Conservation (phyloP, 2,329 filamentous ascomycete species). For the Monilinia polystroma region DNA sequence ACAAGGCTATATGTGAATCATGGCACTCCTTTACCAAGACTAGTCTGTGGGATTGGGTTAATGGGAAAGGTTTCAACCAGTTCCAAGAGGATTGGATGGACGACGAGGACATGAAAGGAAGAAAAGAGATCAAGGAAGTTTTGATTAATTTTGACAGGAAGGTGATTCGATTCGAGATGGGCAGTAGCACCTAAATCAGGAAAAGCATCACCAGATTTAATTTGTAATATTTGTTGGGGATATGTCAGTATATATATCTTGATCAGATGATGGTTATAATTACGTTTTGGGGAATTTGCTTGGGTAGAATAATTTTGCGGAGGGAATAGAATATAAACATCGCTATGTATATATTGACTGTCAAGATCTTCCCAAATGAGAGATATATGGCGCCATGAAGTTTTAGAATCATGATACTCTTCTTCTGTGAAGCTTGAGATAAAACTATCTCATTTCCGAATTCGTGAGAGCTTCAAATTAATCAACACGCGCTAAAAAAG, state of each 20-base stretch:
- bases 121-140: not conserved
- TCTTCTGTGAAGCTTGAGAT: no score
- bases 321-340: no score
- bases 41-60: slow-evolving; percentile 1
- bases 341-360: no score
- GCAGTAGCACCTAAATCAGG: not conserved
- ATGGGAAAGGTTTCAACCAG: not conserved
- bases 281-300: not conserved
- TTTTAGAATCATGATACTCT: no score
- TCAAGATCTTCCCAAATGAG: no score
- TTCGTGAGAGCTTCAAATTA: no score
- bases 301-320: not conserved
- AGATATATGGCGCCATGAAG: no score
- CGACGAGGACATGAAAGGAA: not conserved
- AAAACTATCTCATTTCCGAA: no score
- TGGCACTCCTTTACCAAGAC: slow-evolving; percentile 8
- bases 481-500: no score
- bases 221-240: not conserved
- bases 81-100: not conserved
- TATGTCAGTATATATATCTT: not conserved
- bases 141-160: not conserved
- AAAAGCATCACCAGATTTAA: no score
- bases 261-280: no score
- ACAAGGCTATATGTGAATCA: not conserved
- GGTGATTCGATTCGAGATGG: not conserved